phyloP scores from a whole-genome alignment of 2,329 filamentous ascomycete genomes.

The Nemania abortiva region DNA sequence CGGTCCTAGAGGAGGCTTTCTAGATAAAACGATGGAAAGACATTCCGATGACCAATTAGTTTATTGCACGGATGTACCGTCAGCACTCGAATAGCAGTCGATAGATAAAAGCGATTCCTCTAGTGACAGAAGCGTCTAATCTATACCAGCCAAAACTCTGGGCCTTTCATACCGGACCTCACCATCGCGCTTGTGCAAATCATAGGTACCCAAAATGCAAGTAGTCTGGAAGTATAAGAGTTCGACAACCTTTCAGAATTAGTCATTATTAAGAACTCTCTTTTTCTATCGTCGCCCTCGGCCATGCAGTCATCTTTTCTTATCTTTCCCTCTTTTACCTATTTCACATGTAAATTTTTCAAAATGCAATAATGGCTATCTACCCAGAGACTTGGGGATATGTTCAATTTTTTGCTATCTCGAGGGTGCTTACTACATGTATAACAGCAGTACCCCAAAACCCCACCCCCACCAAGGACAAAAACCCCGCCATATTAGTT shows the following conservation, averaged over 20 bases:
- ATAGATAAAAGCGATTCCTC: slow-evolving; percentile 24
- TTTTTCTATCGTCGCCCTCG: neutral
- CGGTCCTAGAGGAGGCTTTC: neutral
- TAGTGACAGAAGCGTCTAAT: neutral
- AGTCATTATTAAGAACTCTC: neutral
- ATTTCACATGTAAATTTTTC: neutral
- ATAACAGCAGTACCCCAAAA: too few relatives aligned
- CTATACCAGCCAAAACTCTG: neutral
- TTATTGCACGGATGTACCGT: neutral
- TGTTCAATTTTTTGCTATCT: neutral
- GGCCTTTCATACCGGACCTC: neutral
- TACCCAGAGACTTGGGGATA: neutral
- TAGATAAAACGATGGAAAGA: neutral
- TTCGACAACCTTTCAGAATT: neutral
- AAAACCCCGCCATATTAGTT: slow-evolving; percentile 41
- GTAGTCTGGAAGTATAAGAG: neutral
- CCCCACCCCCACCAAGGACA: neutral
- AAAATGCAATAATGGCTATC: neutral
- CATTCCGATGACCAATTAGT: neutral
- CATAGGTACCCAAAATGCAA: neutral
- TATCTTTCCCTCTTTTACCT: neutral
- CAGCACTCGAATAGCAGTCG: neutral
- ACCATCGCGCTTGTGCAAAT: neutral
- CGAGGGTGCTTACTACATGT: neutral
- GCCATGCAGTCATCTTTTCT: neutral